Base-by-base conservation (phyloP, 345 rosid species). In the Acer campestre region DNA sequence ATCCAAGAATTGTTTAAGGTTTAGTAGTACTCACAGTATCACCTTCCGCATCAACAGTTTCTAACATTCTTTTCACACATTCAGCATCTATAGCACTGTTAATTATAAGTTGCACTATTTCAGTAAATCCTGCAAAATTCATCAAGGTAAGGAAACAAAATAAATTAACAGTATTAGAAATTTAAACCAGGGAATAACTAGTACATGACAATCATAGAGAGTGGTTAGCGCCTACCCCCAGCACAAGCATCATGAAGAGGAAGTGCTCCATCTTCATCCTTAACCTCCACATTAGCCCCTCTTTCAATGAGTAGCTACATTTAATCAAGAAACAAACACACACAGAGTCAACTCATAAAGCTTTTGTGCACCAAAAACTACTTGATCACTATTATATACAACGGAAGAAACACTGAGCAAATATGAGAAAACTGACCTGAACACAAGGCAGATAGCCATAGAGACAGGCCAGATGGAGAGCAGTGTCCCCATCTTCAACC, bases 231-330 rank as follows among this genome's bases (percentile, higher is more conserved):
- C 78, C 82, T 78, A 95, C 98, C 98, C 82, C 96, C 92, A 0
- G 97, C 97, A 85, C 93, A 92, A 68, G 97, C 97, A 89, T 93
- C 99, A 73, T 96, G 99, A 69, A 96, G 74, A 79, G 99, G 98
- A 82, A 96, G 77, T 1, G 97, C 98, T 55, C 97, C 99, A 13
- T 96, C 98, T 85, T 92, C 98, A 79, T 96, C 99, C 85, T 82
- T 88, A 29, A 87, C 87, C 82, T 96, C 99, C 76, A 96, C 70
- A 79, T 84, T 75, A 79, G 98, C 98, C 42, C 98, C 99, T 86
- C 95, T 89, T 70, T 90, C 98, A 80, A 92, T 20, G 59, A 96
- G 98, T 46, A 96, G 85, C 98, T 94, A 84, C 44, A 81, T 13
- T 2, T 11, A 18, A 10, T 42, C 7, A n/a, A 70, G 20, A 17